phyloP scores from a whole-genome alignment of 192 early-diverging fungal species.

The Podila epigama region DNA sequence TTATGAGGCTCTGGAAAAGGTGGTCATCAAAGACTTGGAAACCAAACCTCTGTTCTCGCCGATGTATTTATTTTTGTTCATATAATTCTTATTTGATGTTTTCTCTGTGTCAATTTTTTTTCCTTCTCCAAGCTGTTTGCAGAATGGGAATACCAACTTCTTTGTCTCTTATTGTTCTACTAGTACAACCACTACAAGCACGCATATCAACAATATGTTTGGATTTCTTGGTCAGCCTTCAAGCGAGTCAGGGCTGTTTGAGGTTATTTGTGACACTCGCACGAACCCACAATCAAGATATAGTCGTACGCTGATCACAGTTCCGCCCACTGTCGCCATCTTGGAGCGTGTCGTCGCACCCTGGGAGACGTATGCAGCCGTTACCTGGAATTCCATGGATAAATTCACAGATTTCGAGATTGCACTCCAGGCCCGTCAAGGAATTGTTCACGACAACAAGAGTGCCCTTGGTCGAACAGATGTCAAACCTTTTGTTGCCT shows the following conservation, averaged over 20 bases:
- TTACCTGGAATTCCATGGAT: slow-evolving; percentile 34
- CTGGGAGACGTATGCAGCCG: slow-evolving; percentile 36
- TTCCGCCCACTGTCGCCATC: slow-evolving; percentile 24
- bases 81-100: too few relatives aligned
- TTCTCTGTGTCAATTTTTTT: background rate
- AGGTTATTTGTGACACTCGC: slow-evolving; percentile 20
- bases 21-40: slow-evolving; percentile 21
- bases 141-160: background rate
- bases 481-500: slow-evolving; percentile 34
- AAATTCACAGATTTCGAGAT: slow-evolving; percentile 35
- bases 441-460: slow-evolving; percentile 14
- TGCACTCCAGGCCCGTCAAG: slow-evolving; percentile 23
- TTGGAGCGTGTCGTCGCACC: slow-evolving; percentile 41
- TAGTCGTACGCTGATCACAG: slow-evolving; percentile 6
- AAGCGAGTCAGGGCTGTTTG: slow-evolving; percentile 22
- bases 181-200: slow-evolving; percentile 7
- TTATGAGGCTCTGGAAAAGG: too few relatives aligned
- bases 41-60: slow-evolving; percentile 17
- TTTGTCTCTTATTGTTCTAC: background rate
- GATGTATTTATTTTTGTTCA: slow-evolving; percentile 3
- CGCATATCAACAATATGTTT: slow-evolving; percentile 10
- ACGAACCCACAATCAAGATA: slow-evolving; percentile 29
- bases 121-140: background rate
- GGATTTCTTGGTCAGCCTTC: slow-evolving; percentile 15
- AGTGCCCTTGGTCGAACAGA: slow-evolving; percentile 37